These are phyloP conservation scores for Acaromyces ingoldii DNA, from an alignment of 1,284 basidiomycete species.

Conservation along the genomic window DNA sequence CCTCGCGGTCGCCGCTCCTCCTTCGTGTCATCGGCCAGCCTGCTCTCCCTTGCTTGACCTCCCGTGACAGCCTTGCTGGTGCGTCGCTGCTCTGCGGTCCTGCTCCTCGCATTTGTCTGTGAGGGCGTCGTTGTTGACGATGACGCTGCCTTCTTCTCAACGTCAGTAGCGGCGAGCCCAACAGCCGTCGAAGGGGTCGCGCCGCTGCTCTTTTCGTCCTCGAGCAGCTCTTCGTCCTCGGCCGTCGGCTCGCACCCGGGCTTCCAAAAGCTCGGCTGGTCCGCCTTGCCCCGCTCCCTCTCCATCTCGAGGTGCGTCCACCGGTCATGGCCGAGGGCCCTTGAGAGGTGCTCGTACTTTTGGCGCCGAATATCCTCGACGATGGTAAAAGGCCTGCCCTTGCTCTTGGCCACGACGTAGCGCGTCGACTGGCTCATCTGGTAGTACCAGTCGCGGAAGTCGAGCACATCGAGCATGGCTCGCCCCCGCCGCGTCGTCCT, in stretches of 20 bases:
- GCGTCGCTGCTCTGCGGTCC: neutral
- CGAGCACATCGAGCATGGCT: slow-evolving; percentile 29
- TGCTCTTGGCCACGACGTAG: slow-evolving; percentile 24
- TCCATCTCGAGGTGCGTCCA: slow-evolving; percentile 22
- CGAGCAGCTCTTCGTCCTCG: slow-evolving; percentile 1
- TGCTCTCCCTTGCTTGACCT: neutral
- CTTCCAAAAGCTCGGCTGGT: slow-evolving; percentile 2
- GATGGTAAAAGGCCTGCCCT: slow-evolving; percentile 23
- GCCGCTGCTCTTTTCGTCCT: slow-evolving; percentile 5
- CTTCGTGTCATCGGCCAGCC: neutral
- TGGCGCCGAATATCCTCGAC: slow-evolving; percentile 34
- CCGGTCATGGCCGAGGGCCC: slow-evolving; percentile 27
- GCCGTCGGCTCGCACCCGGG: neutral
- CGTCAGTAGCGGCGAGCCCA: neutral
- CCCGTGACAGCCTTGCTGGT: neutral
- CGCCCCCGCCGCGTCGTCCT: slow-evolving; percentile 18
- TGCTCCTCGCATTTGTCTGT: too few species aligned
- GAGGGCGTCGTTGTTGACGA: neutral
- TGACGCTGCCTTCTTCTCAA: neutral
- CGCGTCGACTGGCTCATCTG: slow-evolving; percentile 33
- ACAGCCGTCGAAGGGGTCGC: neutral
- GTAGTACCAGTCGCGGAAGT: slow-evolving; percentile 39
- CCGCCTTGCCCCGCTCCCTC: neutral
- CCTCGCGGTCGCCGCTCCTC: neutral
- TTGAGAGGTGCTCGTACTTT: slow-evolving; percentile 27